Base-by-base conservation (phyloP, 2,329 filamentous ascomycete genomes). In the Spiromastix sp. region DNA sequence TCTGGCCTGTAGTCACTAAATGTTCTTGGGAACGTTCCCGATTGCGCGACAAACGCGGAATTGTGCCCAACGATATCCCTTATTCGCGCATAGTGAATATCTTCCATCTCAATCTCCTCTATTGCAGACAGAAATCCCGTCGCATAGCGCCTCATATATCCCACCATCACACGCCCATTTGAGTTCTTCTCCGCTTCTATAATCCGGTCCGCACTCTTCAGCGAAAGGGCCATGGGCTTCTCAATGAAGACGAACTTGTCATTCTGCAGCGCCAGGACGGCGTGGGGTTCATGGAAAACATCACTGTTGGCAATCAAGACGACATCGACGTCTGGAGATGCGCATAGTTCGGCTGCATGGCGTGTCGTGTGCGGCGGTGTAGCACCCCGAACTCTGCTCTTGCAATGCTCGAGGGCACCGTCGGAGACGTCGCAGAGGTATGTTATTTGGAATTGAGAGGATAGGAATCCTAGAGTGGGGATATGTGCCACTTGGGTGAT, bases 91-190 rank as follows among this genome's bases (percentile, higher is more conserved):
- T 77, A 77, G 6, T 56, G 48, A 11, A 78, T 69, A 36, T 63
- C 55, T 0, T 59, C 59, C 22, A 74, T 62, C 0, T 54, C 52
- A 0, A 57, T 65, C 2, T 77, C 54, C 41, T 77, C 73, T 37
- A 63, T 54, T 11, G 76, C n/a, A n/a, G n/a, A n/a, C n/a, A n/a
- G n/a, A n/a, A n/a, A n/a, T n/a, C n/a, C n/a, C n/a, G n/a, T n/a
- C n/a, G n/a, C n/a, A n/a, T n/a, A 77, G 3, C 74, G 61, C 11
- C 74, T 56, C 71, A 76, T 76, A 38, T 72, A 72, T 2, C 72
- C 74, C 0, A 79, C 70, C 48, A 78, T 70, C 0, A 74, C 61
- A 16, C 49, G 57, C 0, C 64, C 70, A 2, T 50, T 45, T 1
- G 40, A 42, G 38, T 61, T 52, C n/a, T 54, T 52, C 47, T 77